Evolutionary conservation across 352 stramenopile genomes (phyloP), one percentile per base, ranked within the genome.

Genomic region (Globisporangium orthogonon): DNA sequence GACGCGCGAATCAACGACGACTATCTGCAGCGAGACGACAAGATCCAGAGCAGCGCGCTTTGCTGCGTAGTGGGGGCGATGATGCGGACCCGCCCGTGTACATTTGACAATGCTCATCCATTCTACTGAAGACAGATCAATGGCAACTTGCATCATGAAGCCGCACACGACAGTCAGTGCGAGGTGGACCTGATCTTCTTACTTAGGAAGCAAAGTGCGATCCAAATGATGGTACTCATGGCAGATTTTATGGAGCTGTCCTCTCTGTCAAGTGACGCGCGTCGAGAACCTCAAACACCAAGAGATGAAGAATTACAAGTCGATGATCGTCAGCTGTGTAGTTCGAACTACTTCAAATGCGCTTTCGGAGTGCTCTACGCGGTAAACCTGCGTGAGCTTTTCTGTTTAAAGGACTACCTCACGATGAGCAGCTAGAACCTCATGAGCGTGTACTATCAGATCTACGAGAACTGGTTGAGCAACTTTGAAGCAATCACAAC

Each of bases 231-330:
- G 11, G 59, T 68, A 18, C 52, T 88, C 1, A 55, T 88, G 1
- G 54, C 72, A 17, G 70, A 86, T 28, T 74, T 88, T 59, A 63
- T 70, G 71, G 56, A 85, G 78, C 46, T 60, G 61, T 1, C 78
- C 75, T 6, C 56, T 82, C 4, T 74, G 58, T 0, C 52, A 50
- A 1, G 60, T 78, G 31, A 65, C 76, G 6, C 86, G 78, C 47
- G 71, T 85, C 39, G 73, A 83, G 48, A 73, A 65, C 4, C 78
- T 88, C 35, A 29, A 73, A 29, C 61, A 52, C 3, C 66, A 58
- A 35, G 73, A 65, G 3, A 18, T 56, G 2, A 64, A 57, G 1
- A 30, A 31, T 15, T 69, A 79, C 54, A 66, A 52, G 40, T 17
- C 66, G 7, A 54, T 53, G 23, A 61, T 74, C 39, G 78, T 66